Evolutionary conservation across 2,329 filamentous ascomycete species (phyloP).

Genomic region (Exophiala calicioides): DNA sequence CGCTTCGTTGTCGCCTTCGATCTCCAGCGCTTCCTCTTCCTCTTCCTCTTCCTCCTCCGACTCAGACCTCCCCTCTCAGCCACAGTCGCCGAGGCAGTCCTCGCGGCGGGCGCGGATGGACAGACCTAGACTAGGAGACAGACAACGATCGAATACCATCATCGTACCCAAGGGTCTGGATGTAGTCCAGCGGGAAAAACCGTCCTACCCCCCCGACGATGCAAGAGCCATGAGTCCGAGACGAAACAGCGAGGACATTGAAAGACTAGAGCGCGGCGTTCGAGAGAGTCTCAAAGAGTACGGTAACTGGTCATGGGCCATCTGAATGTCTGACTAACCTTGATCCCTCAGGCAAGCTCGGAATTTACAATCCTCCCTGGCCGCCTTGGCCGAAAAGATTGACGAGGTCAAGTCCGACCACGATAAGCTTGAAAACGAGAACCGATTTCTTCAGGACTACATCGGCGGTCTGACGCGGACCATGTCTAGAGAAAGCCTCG

Average conservation of each 20-base stretch:
- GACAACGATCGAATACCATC: constrained; percentile 79
- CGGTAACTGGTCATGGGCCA: constrained; percentile 36
- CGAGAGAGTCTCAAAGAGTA: constrained; percentile 64
- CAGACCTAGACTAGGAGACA: constrained; percentile 69
- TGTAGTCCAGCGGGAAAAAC: constrained; percentile 70
- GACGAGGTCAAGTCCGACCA: constrained; percentile 93
- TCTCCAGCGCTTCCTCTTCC: constrained; percentile 40
- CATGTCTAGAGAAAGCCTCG: constrained; percentile 54
- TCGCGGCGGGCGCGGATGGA: constrained; percentile 46
- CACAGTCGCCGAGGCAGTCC: constrained; percentile 55
- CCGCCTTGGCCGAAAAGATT: constrained; percentile 88
- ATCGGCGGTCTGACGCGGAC: constrained; percentile 92
- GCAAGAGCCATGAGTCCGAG: constrained; percentile 93
- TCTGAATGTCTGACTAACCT: constrained; percentile 10
- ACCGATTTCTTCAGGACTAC: constrained; percentile 96
- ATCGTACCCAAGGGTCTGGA: constrained; percentile 77
- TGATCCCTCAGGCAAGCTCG: constrained; percentile 74
- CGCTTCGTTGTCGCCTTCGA: constrained; percentile 23
- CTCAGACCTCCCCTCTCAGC: constrained; percentile 48
- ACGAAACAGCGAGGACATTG: constrained; percentile 85
- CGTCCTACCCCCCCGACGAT: constrained; percentile 80
- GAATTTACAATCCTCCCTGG: constrained; percentile 81
- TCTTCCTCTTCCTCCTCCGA: constrained; percentile 50
- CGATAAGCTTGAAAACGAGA: constrained; percentile 94
- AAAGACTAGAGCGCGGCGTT: constrained; percentile 81